Evolutionary conservation across 2,329 filamentous ascomycete genomes (phyloP), one percentile per base, ranked within the genome.

Genomic region (Fusarium chaquense): DNA sequence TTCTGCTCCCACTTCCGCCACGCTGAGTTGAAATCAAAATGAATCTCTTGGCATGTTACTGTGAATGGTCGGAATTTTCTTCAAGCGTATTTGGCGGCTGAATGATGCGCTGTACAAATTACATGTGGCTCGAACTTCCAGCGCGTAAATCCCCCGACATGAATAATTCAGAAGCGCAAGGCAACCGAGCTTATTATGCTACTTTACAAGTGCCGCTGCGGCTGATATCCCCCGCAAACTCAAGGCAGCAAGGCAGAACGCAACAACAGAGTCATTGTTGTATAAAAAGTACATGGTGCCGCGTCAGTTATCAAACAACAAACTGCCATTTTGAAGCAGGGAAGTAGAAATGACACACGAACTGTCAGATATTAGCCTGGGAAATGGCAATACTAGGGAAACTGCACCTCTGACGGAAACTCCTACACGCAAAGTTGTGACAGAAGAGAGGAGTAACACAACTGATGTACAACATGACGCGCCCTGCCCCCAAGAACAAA

Each of bases 351-450:
- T 20, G n/a, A 6, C 20, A 3, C 15, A 18, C 1, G 15, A 24
- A 15, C 16, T 18, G 1, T 5, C 10, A 26, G 3, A 24, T 4
- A 3, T 5, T 36, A 4, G 15, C 32, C 9, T 1, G 24, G 18
- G 6, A 26, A 3, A 35, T 4, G 15, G n/a, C 5, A 20, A 12
- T 6, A 18, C 1, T 2, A 33, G 1, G 5, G 45, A 24, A 2
- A 13, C 15, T 2, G 13, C 16, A 4, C 12, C 20, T 35, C 15
- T 6, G 9, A n/a, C 8, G 1, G 11, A 15, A 4, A 15, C 11
- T 2, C 9, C 9, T n/a, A 9, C 5, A 13, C 6, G 5, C 5
- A 11, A 13, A 30, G 18, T 5, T 20, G 0, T 7, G 11, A 5
- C 26, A 30, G 18, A 4, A 45, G 15, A 26, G 16, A 26, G 16